Evolutionary conservation across 1,284 basidiomycete genomes (phyloP), one percentile per base, ranked within the genome.

Genomic region (Calocybe gambosa): DNA sequence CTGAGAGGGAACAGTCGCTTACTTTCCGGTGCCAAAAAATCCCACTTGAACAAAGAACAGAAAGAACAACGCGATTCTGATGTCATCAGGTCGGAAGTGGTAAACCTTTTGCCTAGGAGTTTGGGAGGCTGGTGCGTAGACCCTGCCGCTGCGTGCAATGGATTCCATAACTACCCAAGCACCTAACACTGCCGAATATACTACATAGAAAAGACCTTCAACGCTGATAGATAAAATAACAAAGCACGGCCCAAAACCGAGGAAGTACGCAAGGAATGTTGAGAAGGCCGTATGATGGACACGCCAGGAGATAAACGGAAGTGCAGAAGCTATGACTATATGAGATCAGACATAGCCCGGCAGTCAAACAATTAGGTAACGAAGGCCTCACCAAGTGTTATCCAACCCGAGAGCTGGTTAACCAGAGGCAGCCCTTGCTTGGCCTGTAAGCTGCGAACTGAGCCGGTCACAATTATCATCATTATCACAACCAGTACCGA

Each of bases 1-100:
- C 3, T 31, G 2, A 10, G 12, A n/a, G 19, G 3, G 18, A 18
- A 16, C 44, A 34, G 41, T 6, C 3, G 75, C 86, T 62, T 65
- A 88, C 87, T 90, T 90, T 66, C 89, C 89, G 25, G 82, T 90
- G 9, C 90, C 91, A 59, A 93, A 92, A 67, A 93, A 93, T 2
- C 84, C 90, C 40, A 90, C 77, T 57, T 94, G 90, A 2, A 93
- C 82, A 57, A 93, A 89, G 62, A 91, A 88, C 50, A 94, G 65
- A 67, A 92, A 93, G 61, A 90, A 88, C 18, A 93, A 52, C 0
- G 85, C 88, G 43, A 89, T 80, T 25, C 89, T 66, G 9, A 91
- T 63, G 54, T 92, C 86, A 34, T 83, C 81, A 23, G 65, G 60
- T 40, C 68, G 70, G 52, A 85, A 80, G 4, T 63, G 60, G 54